Evolutionary conservation across 805 yeast species (phyloP).

Genomic region (Komagataella kurtzmanii): DNA sequence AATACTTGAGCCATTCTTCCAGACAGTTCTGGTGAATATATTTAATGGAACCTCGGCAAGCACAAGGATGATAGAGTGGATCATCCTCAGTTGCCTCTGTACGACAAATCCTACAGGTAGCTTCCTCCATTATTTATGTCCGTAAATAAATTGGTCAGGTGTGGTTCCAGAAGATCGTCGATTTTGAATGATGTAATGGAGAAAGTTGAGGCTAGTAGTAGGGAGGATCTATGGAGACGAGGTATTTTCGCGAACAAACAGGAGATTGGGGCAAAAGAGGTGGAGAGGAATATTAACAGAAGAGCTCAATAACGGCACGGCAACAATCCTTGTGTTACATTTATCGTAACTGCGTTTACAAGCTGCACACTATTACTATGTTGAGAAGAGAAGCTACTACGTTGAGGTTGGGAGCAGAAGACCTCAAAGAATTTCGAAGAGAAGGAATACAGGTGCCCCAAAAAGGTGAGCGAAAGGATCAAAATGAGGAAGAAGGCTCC

Average conservation of each 20-base stretch:
- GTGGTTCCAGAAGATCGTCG: background rate
- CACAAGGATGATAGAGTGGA: slow-evolving; percentile 85
- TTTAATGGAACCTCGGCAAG: slow-evolving; percentile 85
- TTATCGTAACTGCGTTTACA: background rate
- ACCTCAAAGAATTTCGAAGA: slow-evolving; percentile 26
- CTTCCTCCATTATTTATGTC: slow-evolving; percentile 18
- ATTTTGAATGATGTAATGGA: background rate
- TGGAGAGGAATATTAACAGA: background rate
- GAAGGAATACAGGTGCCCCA: slow-evolving; percentile 8
- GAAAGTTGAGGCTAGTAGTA: background rate
- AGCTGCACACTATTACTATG: slow-evolving; percentile 22
- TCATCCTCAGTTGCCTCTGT: slow-evolving; percentile 73
- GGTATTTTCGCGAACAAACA: background rate
- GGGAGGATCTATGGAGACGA: background rate
- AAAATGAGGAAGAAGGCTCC: background rate
- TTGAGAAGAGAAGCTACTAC: slow-evolving; percentile 62
- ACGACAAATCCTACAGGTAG: slow-evolving; percentile 83
- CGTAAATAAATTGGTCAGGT: background rate
- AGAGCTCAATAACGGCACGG: no score
- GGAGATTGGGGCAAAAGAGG: background rate
- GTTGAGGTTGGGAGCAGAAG: slow-evolving; percentile 55
- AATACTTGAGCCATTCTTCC: slow-evolving; percentile 72
- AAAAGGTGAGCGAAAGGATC: background rate
- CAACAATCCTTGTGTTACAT: background rate
- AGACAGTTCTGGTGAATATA: slow-evolving; percentile 90